phyloP scores from a whole-genome alignment of 2,329 filamentous ascomycete genomes.

The Beauveria sp. region DNA sequence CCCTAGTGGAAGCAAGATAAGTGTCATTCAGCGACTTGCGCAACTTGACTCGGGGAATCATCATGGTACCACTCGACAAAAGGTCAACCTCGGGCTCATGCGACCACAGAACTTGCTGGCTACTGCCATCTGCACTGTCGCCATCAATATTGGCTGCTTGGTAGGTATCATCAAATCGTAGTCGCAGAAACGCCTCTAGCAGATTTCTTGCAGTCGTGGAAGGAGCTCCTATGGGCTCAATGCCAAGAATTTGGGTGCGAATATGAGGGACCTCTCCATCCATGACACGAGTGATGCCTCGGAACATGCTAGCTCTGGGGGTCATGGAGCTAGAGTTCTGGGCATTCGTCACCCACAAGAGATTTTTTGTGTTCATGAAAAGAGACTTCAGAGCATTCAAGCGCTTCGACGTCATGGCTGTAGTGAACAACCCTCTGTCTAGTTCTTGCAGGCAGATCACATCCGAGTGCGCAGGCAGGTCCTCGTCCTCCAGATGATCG shows the following conservation, averaged over 20 bases:
- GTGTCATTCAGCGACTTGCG: background rate
- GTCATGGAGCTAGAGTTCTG: background rate
- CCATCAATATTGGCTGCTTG: background rate
- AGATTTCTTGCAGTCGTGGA: background rate
- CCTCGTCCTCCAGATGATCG: background rate
- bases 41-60: background rate
- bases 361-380: background rate
- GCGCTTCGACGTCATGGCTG: background rate
- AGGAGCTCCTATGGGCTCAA: background rate
- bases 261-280: background rate
- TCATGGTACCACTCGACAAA: background rate
- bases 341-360: background rate
- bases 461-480: background rate
- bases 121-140: background rate
- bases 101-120: background rate
- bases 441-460: background rate
- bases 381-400: background rate
- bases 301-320: background rate
- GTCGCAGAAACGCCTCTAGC: background rate
- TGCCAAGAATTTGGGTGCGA: background rate
- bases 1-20: background rate
- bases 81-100: background rate
- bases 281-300: background rate
- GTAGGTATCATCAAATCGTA: background rate
- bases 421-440: background rate